Evolutionary conservation across 805 yeast species (phyloP), one percentile per base, ranked within the genome.

Genomic region (Starmerella kuoi): DNA sequence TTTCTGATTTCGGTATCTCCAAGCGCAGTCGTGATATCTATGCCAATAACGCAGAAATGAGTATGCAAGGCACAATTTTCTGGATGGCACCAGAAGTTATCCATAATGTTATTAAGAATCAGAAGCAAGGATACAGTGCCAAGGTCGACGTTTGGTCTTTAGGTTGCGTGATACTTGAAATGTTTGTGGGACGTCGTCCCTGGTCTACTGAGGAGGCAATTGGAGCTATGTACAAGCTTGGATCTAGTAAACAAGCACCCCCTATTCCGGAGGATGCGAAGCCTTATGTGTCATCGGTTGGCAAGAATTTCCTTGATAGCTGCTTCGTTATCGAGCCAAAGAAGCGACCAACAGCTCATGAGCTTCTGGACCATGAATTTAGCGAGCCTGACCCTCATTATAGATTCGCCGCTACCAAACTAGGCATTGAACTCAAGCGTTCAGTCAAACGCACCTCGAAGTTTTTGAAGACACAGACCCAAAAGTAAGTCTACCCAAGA

Each of bases 81-180:
- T 91, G 98, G 98, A 91, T 91, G 98, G 99, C 99, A 1, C 99
- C 99, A 0, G 99, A 91, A 58, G 95, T 93, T 50, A 86, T 91
- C 38, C 88, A 86, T 58, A 85, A 84, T 45, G 76, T 76, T 18
- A 77, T 74, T 2, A 79, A 76, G 48, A 74, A 75, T 52, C 72
- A 72, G 52, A 77, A 77, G 50, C 91, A 80, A 58, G 98, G 98
- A 0, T 91, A 91, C 59, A 84, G 94, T 65, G 98, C 98, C 18
- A 91, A 91, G 62, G 86, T 91, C 20, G 99, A 91, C 61, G 87
- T 91, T 31, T 91, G 99, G 99, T 87, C 97, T 0, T 61, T 88
- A 20, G 99, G 99, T 1, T 91, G 99, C 66, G 95, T 91, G 35
- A 93, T 91, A 21, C 60, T 91, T 40, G 98, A 91, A 61, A 91